A percentile compares a stretch with the other conserved stretches of the same genome.
Conservation (phyloP, 2,329 filamentous ascomycete species). For the Colletotrichum paranaense region DNA sequence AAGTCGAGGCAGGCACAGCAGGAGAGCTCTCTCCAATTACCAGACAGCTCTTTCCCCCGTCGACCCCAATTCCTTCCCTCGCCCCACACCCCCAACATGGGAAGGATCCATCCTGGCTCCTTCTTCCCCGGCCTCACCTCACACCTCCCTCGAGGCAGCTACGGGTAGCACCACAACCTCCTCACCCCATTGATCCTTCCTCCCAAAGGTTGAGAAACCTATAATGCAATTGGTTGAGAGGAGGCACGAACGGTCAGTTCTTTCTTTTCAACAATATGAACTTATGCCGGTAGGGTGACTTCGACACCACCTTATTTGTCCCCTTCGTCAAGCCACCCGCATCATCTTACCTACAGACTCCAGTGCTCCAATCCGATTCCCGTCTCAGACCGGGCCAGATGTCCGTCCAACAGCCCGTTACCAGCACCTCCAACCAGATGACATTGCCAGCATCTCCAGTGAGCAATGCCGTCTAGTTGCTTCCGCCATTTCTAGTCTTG, state of each 20-base stretch:
- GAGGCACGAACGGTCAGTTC: background rate
- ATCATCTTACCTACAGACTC: slow-evolving; percentile 14
- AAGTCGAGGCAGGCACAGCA: background rate
- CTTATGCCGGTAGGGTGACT: background rate
- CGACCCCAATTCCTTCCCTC: background rate
- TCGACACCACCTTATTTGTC: background rate
- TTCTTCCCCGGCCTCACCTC: background rate
- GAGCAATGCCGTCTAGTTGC: background rate
- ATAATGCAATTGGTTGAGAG: background rate
- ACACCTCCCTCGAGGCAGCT: background rate
- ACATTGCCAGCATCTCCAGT: background rate
- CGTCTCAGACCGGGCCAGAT: background rate
- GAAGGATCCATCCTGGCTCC: background rate
- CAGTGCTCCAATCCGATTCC: background rate
- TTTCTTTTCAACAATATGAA: background rate
- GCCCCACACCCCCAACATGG: background rate
- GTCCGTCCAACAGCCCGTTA: background rate
- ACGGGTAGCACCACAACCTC: too few species aligned
- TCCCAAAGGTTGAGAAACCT: background rate
- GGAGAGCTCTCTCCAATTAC: background rate
- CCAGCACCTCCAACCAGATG: background rate
- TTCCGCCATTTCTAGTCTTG: background rate
- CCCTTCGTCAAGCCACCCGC: slow-evolving; percentile 13
- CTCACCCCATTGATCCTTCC: background rate
- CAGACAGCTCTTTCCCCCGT: background rate